Conservation (phyloP, 768 basidiomycete genomes). For the Hericium alpestre region DNA sequence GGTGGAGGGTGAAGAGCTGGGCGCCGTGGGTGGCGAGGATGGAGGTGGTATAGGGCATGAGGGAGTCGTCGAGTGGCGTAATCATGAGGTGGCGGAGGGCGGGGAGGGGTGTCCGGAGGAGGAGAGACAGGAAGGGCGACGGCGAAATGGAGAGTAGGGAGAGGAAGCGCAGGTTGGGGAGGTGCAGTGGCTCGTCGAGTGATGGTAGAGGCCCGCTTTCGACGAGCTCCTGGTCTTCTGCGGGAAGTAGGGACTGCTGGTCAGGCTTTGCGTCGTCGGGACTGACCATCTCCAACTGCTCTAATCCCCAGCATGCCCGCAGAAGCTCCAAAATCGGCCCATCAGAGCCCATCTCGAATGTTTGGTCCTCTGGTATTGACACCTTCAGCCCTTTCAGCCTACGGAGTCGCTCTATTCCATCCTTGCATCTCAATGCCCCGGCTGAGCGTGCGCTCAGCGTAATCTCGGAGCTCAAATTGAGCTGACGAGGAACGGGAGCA, state of each 20-base stretch:
- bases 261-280: slow-evolving; percentile 4
- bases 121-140: slow-evolving; percentile 49
- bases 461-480: slow-evolving; percentile 7
- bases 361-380: slow-evolving; percentile 7
- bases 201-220: slow-evolving; percentile 15
- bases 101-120: slow-evolving; percentile 54
- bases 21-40: slow-evolving; percentile 54
- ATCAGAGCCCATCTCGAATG: background rate
- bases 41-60: slow-evolving; percentile 45
- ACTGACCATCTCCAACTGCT: slow-evolving; percentile 12
- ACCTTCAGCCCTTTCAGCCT: slow-evolving; percentile 9
- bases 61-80: slow-evolving; percentile 58
- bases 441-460: slow-evolving; percentile 8
- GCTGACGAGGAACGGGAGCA: slow-evolving; percentile 24
- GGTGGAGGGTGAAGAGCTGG: slow-evolving; percentile 46
- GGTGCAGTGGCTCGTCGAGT: slow-evolving; percentile 34
- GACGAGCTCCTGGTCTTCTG: slow-evolving; percentile 3
- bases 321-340: slow-evolving; percentile 4
- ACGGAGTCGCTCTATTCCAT: slow-evolving; percentile 7
- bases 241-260: background rate
- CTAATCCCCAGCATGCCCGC: slow-evolving; percentile 3
- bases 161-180: slow-evolving; percentile 49
- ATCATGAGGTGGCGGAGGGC: slow-evolving; percentile 51
- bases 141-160: slow-evolving; percentile 56
- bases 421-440: slow-evolving; percentile 5